Evolutionary conservation across 2,329 filamentous ascomycete genomes (phyloP).

Genomic region (Beauveria sp.): DNA sequence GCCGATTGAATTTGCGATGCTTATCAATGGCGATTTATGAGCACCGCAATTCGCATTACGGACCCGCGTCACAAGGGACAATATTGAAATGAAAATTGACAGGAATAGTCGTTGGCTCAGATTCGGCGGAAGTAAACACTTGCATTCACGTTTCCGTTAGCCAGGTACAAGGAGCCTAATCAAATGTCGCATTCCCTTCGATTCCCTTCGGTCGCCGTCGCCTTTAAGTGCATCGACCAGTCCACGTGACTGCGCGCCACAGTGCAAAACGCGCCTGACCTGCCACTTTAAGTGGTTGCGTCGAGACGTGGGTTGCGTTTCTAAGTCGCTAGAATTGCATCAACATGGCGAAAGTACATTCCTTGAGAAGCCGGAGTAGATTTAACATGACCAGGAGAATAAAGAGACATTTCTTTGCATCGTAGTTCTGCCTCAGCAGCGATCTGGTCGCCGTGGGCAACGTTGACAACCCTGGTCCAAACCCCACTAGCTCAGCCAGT

Average conservation of each 20-base stretch:
- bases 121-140: not conserved
- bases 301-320: not conserved
- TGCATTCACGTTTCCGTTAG: not conserved
- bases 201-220: slow-evolving; percentile 10
- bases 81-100: not conserved
- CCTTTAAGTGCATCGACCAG: slow-evolving; percentile 9
- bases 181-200: not conserved
- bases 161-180: not conserved
- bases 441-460: not conserved
- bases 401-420: not conserved
- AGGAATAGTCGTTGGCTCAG: not conserved
- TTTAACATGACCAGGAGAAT: not conserved
- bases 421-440: not conserved
- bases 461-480: not conserved
- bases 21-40: not conserved
- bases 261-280: not conserved
- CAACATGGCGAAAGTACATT: not conserved
- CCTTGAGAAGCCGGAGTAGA: not conserved
- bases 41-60: no score
- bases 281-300: slow-evolving; percentile 12
- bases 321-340: not conserved
- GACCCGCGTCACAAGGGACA: no score
- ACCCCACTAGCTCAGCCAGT: slow-evolving; percentile 1
- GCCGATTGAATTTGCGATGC: not conserved
- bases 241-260: slow-evolving; percentile 19